Percentiles rank a stretch among this genome's conserved stretches.
These are phyloP conservation scores for Barnettozyma siamensis DNA, from an alignment of 805 yeast species.

Conservation along the genomic window DNA sequence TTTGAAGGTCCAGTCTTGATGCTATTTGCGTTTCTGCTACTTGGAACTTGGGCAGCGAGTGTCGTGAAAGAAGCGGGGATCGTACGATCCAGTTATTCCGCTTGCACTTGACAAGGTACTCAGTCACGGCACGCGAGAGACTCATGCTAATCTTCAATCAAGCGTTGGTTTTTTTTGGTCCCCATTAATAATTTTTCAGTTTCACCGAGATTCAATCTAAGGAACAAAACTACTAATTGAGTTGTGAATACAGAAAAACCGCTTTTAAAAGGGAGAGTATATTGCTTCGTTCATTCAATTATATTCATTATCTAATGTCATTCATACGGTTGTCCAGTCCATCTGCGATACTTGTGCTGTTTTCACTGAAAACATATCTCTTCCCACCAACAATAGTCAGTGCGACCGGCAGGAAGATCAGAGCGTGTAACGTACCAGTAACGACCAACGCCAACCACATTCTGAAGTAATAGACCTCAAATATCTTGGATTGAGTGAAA, in stretches of 20 bases:
- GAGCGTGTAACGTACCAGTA: slow-evolving; percentile 72
- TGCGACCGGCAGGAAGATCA: slow-evolving; percentile 72
- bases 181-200: no score
- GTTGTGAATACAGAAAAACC: no score
- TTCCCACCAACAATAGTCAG: slow-evolving; percentile 60
- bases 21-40: not conserved
- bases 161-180: no score
- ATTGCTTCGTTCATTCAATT: no score
- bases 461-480: slow-evolving; percentile 85
- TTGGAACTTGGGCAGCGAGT: slow-evolving; percentile 1
- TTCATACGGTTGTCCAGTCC: slow-evolving; percentile 21
- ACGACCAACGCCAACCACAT: slow-evolving; percentile 87
- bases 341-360: slow-evolving; percentile 28
- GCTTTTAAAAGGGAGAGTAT: no score
- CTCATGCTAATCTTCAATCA: slow-evolving; percentile 6
- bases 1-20: not conserved
- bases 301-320: slow-evolving; percentile 9
- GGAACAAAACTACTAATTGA: no score
- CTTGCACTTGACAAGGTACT: slow-evolving; percentile 9
- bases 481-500: slow-evolving; percentile 80
- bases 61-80: not conserved
- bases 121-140: slow-evolving; percentile 6
- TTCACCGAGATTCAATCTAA: no score
- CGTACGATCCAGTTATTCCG: slow-evolving; percentile 9
- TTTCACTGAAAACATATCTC: slow-evolving; percentile 39